Evolutionary conservation across 2,329 filamentous ascomycete genomes (phyloP).

Genomic region (Raffaelea arxii): DNA sequence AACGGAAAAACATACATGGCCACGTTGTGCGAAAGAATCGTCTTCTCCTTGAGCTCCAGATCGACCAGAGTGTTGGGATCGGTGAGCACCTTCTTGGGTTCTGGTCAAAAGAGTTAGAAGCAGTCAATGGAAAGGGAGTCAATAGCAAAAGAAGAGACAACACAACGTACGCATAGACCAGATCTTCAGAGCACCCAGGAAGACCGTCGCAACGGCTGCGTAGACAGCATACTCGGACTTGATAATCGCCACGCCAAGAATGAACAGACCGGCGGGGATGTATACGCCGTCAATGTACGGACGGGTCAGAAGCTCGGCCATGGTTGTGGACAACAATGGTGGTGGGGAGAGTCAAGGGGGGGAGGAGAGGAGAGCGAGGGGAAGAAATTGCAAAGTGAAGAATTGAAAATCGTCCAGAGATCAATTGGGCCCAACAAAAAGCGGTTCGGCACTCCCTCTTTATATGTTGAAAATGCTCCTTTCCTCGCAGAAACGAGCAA

Average conservation of each 20-base stretch:
- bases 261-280: constrained; percentile 68
- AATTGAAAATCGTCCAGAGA: too few relatives aligned
- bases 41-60: constrained; percentile 91
- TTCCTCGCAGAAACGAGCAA: too few relatives aligned
- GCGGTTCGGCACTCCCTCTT: too few relatives aligned
- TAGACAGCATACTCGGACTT: constrained; percentile 70
- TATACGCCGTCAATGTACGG: constrained; percentile 72
- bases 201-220: constrained; percentile 55
- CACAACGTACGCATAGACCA: constrained; percentile 55
- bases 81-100: constrained; percentile 73
- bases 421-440: too few relatives aligned
- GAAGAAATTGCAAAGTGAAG: too few relatives aligned
- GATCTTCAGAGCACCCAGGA: constrained; percentile 63
- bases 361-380: too few relatives aligned
- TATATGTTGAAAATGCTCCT: too few relatives aligned
- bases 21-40: constrained; percentile 92
- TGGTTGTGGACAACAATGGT: constrained; percentile 12
- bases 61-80: constrained; percentile 73
- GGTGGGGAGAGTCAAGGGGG: too few relatives aligned
- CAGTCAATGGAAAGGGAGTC: background rate
- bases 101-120: constrained; percentile 19
- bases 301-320: constrained; percentile 37
- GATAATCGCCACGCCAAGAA: constrained; percentile 66
- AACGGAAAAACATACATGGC: constrained; percentile 58
- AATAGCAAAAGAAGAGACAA: background rate